A percentile compares a stretch with the other conserved stretches of the same genome.
Conservation (phyloP, 1,284 basidiomycete species). For the Apiotrichum siamense region DNA sequence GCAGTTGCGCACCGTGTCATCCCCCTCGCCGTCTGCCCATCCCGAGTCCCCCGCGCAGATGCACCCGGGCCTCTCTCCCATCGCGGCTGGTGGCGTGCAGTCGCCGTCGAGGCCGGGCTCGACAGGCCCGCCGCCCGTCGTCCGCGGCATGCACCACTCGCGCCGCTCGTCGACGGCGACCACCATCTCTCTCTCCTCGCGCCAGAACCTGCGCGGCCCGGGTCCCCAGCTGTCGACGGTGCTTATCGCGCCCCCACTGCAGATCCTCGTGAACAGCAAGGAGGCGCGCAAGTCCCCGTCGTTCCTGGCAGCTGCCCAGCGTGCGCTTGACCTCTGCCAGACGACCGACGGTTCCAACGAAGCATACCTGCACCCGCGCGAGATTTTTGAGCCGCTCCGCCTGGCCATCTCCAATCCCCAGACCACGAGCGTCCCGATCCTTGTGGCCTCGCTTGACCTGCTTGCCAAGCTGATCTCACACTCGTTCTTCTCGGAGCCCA, state of each 20-base stretch:
- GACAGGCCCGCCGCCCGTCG: not conserved
- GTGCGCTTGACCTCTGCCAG: constrained; percentile 75
- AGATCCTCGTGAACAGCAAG: constrained; percentile 77
- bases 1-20: constrained; percentile 4
- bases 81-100: not conserved
- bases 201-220: constrained; percentile 10
- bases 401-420: constrained; percentile 70
- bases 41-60: constrained; percentile 14
- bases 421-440: constrained; percentile 80
- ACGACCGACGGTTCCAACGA: constrained; percentile 57
- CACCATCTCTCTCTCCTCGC: constrained; percentile 30
- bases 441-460: constrained; percentile 91
- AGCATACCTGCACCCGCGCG: constrained; percentile 55
- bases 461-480: constrained; percentile 94
- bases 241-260: constrained; percentile 71
- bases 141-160: constrained; percentile 21
- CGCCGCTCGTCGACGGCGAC: constrained; percentile 32
- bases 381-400: constrained; percentile 86
- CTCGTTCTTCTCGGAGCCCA: constrained; percentile 72
- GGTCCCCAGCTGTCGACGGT: constrained; percentile 47
- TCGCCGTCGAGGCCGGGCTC: constrained; percentile 27
- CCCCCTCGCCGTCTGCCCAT: constrained; percentile 22
- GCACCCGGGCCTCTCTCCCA: not conserved
- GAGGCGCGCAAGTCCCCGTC: constrained; percentile 78
- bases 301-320: constrained; percentile 73